Base-by-base conservation (phyloP, 2,329 filamentous ascomycete species). In the Cytospora paraplurivora region DNA sequence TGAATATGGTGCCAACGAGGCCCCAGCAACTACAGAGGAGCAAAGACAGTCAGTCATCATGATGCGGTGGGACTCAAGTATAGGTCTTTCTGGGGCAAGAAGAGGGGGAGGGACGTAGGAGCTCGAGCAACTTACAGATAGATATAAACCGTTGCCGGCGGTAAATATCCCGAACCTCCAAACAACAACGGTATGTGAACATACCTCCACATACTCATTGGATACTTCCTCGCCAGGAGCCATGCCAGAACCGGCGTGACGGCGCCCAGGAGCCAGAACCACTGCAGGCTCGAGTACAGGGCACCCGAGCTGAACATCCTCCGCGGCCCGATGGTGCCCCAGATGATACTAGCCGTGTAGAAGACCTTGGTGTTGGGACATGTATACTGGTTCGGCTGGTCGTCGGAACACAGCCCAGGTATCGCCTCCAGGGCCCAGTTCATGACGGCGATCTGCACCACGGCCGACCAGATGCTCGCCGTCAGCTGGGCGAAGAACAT, bases 291-390 rank as follows among this genome's bases (percentile, higher is more conserved):
- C 0, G 82, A 78, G 73, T 92, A 92, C 8, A 90, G 77, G 27
- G 85, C 82, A 2, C 81, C 81, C 1, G 81, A 77, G 51, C 84
- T 86, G 74, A 92, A 92, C 72, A 92, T 88, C 54, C 89, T 85
- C 1, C 79, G 77, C 0, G 89, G 89, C 0, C 90, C 89, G 64
- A 92, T 90, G 62, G 87, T 82, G 63, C 89, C 89, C 89, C 88
- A 91, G 69, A 91, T 85, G 56, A 91, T 80, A 4, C 88, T 90
- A 1, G 86, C 85, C 1, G 86, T 90, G 77, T 88, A 92, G 75
- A 84, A 84, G 62, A 84, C 82, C 63, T 79, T 81, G 56, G 81
- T 81, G 58, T 78, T 78, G 8, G 83, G 80, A 70, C 83, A 86
- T 4, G 78, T 85, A 73, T 87, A 88, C 68, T 82, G 80, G 69